Conservation (phyloP, 345 rosid genomes). For the Arabidopsis thaliana region TAIR10.1 NC_003076.8:26428001-26428500, state of each 20-base stretch:
- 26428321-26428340: constrained; percentile 27
- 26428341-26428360: constrained; percentile 17
- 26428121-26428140: background rate
- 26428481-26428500: constrained; percentile 58
- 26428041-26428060: constrained; percentile 18
- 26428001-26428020: constrained; percentile 24
- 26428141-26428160: constrained; percentile 17
- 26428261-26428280: constrained; percentile 47
- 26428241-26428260: background rate
- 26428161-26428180: background rate
- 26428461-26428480: constrained; percentile 52
- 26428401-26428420: constrained; percentile 17
- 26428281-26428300: background rate
- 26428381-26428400: constrained; percentile 27
- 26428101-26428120: background rate
- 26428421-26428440: constrained; percentile 35
- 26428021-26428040: constrained; percentile 26
- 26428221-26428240: background rate
- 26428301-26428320: background rate
- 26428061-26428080: background rate
- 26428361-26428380: constrained; percentile 36
- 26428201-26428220: constrained; percentile 9
- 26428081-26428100: background rate
- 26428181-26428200: background rate
- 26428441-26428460: constrained; percentile 55